These are phyloP conservation scores for Vigna nakashimae DNA, from an alignment of 306 rosid genomes.

Conservation along the genomic window DNA sequence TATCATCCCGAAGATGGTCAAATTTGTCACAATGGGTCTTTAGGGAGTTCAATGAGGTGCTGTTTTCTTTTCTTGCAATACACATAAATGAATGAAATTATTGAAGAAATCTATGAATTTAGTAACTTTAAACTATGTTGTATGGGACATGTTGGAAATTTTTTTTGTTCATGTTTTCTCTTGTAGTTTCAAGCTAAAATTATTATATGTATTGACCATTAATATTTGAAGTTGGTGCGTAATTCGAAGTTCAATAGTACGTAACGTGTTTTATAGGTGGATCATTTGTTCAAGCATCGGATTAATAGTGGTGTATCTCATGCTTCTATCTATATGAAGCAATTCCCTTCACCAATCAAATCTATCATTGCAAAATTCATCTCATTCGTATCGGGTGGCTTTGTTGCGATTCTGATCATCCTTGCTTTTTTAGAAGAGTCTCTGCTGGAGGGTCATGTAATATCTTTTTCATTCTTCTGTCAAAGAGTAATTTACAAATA, in stretches of 20 bases:
- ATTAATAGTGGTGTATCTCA: slow-evolving; percentile 77
- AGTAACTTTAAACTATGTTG: neutral
- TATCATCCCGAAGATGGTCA: slow-evolving; percentile 95
- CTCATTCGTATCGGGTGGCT: slow-evolving; percentile 91
- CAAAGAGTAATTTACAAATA: neutral
- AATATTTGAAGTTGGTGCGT: slow-evolving; percentile 1
- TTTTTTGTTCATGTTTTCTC: slow-evolving; percentile 13
- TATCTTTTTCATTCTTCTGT: slow-evolving; percentile 34
- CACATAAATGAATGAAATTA: neutral
- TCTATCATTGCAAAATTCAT: slow-evolving; percentile 86
- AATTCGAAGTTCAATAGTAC: slow-evolving; percentile 13
- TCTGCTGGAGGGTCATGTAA: slow-evolving; percentile 96
- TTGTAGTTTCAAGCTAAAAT: neutral
- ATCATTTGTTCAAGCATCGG: slow-evolving; percentile 94
- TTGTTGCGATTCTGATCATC: slow-evolving; percentile 91
- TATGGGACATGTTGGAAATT: slow-evolving; percentile 9
- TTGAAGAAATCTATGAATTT: slow-evolving; percentile 20
- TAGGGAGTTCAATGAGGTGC: slow-evolving; percentile 95
- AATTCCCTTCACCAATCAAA: slow-evolving; percentile 92
- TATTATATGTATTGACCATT: neutral
- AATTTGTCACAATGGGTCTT: slow-evolving; percentile 92
- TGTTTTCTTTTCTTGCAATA: neutral
- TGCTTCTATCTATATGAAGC: slow-evolving; percentile 87
- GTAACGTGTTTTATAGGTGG: slow-evolving; percentile 66
- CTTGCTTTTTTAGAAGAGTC: slow-evolving; percentile 92